phyloP scores from a whole-genome alignment of 2,329 filamentous ascomycete species.

The Seiridium unicorne region DNA sequence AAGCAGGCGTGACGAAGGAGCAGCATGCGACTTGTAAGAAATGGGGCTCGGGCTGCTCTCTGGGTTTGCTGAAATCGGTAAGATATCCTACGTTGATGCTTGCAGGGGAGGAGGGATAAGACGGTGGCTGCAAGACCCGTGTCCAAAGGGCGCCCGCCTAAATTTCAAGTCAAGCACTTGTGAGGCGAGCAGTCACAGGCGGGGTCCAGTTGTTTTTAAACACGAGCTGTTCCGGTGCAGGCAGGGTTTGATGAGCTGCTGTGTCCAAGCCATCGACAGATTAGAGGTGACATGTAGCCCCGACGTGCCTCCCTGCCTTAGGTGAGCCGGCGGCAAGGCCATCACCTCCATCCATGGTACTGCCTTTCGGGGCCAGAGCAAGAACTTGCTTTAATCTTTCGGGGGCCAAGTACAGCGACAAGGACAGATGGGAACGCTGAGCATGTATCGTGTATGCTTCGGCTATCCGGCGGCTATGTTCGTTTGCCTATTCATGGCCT shows the following conservation, averaged over 20 bases:
- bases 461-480: background rate
- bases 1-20: no score
- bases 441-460: background rate
- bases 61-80: no score
- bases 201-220: background rate
- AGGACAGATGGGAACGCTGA: background rate
- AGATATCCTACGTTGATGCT: no score
- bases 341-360: background rate
- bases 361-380: background rate
- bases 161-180: no score
- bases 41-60: background rate
- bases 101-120: no score
- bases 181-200: no score
- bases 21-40: background rate
- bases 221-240: background rate
- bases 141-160: no score
- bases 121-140: no score
- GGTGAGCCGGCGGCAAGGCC: no score
- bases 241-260: slow-evolving; percentile 1
- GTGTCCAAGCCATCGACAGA: background rate
- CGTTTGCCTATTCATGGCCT: background rate
- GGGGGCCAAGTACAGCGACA: background rate
- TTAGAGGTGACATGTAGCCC: background rate
- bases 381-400: background rate
- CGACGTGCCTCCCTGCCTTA: no score